Evolutionary conservation across 257 asterid genomes (phyloP).

Genomic region (Mentha longifolia): DNA sequence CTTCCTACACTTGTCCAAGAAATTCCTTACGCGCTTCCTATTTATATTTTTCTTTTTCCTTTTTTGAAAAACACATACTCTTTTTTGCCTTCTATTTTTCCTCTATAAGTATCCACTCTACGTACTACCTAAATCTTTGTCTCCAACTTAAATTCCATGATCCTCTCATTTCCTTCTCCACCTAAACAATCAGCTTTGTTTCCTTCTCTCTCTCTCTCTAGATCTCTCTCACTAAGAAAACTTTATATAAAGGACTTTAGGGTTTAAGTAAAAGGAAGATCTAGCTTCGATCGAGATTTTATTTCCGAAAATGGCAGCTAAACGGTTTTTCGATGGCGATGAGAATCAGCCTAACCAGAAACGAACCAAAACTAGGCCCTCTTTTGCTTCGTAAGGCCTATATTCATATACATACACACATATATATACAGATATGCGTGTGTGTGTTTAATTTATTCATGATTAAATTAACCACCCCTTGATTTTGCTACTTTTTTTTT

Average conservation of each 20-base stretch:
- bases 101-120: conserved; percentile 9
- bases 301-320: conserved; percentile 54
- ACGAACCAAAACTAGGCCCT: conserved; percentile 47
- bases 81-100: neutral
- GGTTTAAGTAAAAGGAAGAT: neutral
- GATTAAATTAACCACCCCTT: neutral
- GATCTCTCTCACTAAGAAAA: neutral
- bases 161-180: neutral
- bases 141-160: neutral
- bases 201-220: conserved; percentile 3
- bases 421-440: neutral
- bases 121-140: neutral
- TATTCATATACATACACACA: neutral
- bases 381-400: conserved; percentile 65
- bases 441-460: too few relatives aligned
- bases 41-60: neutral
- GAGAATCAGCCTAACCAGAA: conserved; percentile 50
- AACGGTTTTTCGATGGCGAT: conserved; percentile 47
- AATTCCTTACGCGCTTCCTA: conserved; percentile 40
- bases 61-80: neutral
- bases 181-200: neutral
- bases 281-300: neutral
- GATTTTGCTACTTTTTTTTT: neutral
- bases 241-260: neutral
- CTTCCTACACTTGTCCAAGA: conserved; percentile 56